These are phyloP conservation scores for Penicillium paxilli DNA, from an alignment of 495 filamentous ascomycete species.

Conservation along the genomic window DNA sequence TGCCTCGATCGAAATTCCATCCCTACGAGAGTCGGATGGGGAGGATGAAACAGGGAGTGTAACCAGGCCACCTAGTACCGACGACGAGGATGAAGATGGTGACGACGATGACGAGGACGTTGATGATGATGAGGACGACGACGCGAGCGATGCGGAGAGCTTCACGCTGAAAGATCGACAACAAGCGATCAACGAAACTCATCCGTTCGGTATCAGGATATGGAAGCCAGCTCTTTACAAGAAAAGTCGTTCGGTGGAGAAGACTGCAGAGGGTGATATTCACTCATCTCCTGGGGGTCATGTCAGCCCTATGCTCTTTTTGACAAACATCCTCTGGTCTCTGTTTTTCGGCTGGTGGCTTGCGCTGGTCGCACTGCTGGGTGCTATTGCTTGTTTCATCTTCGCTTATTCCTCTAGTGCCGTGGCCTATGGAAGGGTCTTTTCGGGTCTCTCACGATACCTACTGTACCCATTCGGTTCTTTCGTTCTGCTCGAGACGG, in stretches of 20 bases:
- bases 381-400: conserved; percentile 73
- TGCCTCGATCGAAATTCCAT: conserved; percentile 17
- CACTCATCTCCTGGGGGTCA: conserved; percentile 90
- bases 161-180: conserved; percentile 85
- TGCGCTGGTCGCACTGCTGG: conserved; percentile 68
- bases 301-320: conserved; percentile 77
- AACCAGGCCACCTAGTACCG: too few species aligned
- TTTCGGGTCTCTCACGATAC: conserved; percentile 83
- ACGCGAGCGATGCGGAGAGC: conserved; percentile 76
- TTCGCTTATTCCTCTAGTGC: conserved; percentile 79
- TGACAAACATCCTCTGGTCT: conserved; percentile 91
- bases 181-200: conserved; percentile 97
- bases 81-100: conserved; percentile 11
- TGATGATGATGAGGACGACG: conserved; percentile 51
- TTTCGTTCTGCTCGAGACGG: conserved; percentile 87
- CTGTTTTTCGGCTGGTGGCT: conserved; percentile 98
- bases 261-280: conserved; percentile 94
- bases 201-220: conserved; percentile 96
- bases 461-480: conserved; percentile 96
- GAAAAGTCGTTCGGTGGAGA: conserved; percentile 93
- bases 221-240: conserved; percentile 99
- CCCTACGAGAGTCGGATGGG: conserved; percentile 27
- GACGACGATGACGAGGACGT: conserved; percentile 35
- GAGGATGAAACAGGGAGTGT: too few species aligned
- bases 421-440: conserved; percentile 80